Conservation (phyloP, 1,284 basidiomycete genomes). For the Fistulinella staudtii region DNA sequence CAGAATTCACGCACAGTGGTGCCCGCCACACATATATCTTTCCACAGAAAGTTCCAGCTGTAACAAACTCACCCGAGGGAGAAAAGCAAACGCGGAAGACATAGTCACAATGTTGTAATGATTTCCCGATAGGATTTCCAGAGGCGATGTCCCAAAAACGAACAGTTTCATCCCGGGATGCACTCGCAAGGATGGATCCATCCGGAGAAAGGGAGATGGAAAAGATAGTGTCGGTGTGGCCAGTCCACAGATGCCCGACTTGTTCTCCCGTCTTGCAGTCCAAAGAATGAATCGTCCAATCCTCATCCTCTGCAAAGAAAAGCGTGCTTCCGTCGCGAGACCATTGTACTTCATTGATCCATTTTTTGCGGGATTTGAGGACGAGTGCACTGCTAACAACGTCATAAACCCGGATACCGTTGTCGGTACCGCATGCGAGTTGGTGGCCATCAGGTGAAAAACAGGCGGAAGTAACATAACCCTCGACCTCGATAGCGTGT, state of each 20-base stretch:
- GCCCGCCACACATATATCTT: not conserved
- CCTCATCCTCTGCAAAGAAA: not conserved
- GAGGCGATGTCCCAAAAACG: conserved; percentile 12
- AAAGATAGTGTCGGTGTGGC: not conserved
- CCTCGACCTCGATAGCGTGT: not conserved
- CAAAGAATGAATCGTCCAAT: conserved; percentile 11
- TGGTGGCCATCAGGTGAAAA: too few species aligned
- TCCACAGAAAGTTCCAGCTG: rapidly evolving
- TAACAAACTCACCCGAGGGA: conserved; percentile 4
- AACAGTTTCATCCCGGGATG: conserved; percentile 1
- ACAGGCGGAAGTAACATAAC: conserved; percentile 3
- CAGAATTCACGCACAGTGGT: too few species aligned
- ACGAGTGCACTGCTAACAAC: not conserved
- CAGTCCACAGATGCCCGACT: conserved; percentile 6
- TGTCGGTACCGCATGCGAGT: too few species aligned
- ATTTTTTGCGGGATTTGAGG: not conserved
- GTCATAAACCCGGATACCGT: too few species aligned
- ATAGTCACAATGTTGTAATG: not conserved
- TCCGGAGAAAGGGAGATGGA: conserved; percentile 10
- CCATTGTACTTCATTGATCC: conserved; percentile 7
- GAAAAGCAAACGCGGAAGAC: not conserved
- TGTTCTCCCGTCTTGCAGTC: conserved; percentile 1
- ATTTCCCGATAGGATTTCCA: not conserved
- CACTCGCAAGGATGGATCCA: conserved; percentile 10
- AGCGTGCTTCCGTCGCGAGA: conserved; percentile 8